Conservation (phyloP, 768 basidiomycete genomes). For the Pleurotus djamor region DNA sequence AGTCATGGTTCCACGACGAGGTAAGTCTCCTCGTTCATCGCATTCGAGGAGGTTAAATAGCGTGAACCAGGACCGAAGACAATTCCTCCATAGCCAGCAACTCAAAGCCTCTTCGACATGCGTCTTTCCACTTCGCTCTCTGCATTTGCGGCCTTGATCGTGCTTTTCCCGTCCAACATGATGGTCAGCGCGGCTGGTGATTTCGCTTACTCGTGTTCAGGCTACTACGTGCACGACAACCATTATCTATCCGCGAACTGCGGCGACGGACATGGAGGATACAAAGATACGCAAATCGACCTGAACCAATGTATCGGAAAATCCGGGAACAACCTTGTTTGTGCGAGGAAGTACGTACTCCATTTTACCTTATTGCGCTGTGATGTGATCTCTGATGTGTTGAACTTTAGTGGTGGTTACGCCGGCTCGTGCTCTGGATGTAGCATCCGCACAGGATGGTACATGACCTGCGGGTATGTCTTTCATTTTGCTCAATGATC, state of each 20-base stretch:
- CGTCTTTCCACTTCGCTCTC: conserved; percentile 13
- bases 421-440: neutral
- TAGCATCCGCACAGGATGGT: neutral
- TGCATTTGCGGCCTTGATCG: too few relatives aligned
- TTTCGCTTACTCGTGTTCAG: neutral
- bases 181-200: neutral
- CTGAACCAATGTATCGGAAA: neutral
- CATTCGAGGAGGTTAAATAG: too few relatives aligned
- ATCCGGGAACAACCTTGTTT: neutral
- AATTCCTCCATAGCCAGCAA: too few relatives aligned
- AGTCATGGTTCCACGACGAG: too few relatives aligned
- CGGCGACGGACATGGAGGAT: neutral
- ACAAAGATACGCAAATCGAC: neutral
- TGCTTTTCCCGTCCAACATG: neutral
- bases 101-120: too few relatives aligned
- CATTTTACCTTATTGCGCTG: too few relatives aligned
- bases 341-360: neutral
- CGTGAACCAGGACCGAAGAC: too few relatives aligned
- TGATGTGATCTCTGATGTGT: too few relatives aligned
- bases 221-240: neutral
- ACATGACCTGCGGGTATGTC: neutral
- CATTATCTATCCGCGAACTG: neutral
- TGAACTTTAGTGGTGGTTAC: neutral
- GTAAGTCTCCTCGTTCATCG: too few relatives aligned
- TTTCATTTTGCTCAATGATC: too few relatives aligned